Base-by-base conservation (phyloP, 2,329 filamentous ascomycete species). In the Claviceps quebecensis region DNA sequence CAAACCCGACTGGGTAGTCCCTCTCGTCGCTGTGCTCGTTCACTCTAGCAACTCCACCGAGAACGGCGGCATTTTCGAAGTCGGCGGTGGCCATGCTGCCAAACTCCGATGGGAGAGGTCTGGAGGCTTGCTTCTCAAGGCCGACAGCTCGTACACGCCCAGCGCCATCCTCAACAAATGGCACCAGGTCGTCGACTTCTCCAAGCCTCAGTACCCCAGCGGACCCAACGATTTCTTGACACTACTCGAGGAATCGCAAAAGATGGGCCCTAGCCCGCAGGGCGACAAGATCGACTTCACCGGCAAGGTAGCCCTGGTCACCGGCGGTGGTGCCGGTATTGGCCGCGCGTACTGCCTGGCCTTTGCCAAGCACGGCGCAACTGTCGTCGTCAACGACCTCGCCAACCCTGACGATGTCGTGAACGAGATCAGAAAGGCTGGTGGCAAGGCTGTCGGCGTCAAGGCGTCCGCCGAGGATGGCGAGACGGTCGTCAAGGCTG, bases 91-190 rank as follows among this genome's bases (percentile, higher is more conserved):
- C 52, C 88, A 95, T 71, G 73, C 94, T 53, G 87, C 91, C 59
- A 97, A 97, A 77, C 71, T 95, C 54, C 81, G 93, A 63, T 98
- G 93, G 93, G 87, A 98, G 77, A 85, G 93, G 57, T 83, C 93
- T 51, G 84, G 81, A 67, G 93, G 93, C 69, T 84, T 87, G 55
- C 77, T 97, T 40, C 80, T 96, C 64, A 94, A 91, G 75, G 83
- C 88, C 52, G 93, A 97, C 69, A 80, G 84, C 61, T 83, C 79
- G 56, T 86, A 95, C 68, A 97, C 91, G 5, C 87, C 93, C 11
- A 85, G 86, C 58, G 89, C 90, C 54, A 76, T 98, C 58, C 75
- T 95, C 57, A 83, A 86, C 72, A 89, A 91, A 70, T 98, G 93
- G 93, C 77, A 85, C 63, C 77, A 89, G 65, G 81, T 97, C 58